Base-by-base conservation (phyloP, 441 rosid species). In the Eruca vesicaria region DNA sequence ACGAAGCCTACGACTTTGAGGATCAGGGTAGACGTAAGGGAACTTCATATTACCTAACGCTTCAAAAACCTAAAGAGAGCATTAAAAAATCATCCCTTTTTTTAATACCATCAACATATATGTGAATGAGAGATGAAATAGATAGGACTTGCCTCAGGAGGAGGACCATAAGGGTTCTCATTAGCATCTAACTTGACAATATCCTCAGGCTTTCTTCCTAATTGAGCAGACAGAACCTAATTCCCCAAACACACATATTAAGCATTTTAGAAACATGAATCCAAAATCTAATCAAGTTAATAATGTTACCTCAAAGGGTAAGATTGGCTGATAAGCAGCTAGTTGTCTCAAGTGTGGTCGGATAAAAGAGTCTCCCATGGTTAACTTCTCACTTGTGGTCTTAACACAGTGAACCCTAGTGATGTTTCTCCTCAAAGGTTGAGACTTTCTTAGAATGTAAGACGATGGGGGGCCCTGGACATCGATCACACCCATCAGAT, bases 81-180 rank as follows among this genome's bases (percentile, higher is more conserved):
- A 66, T 60, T 20, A 52, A 35, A 3, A 7, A 3, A 26, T 19
- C 8, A 66, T 31, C 26, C 50, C 14, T 21, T 36, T 36, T 3
- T 3, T 12, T 29, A 0, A 14, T 55, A 28, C 5, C 63, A n/a
- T 38, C 12, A 56, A 56, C 59, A 74, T 31, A 4, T 50, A 9
- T 16, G 56, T 50, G 62, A 33, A 12, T 33, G 48, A 64, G 52
- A 15, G 48, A 41, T 45, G 12, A 61, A 52, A 68, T 7, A 18
- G 3, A 31, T 7, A 18, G 2, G 26, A 80, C 94, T 85, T 90
- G 88, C 96, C 96, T 92, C 97, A 2, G 99, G 97, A 74, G 99
- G 99, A 63, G 98, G 99, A 75, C 99, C 98, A 79, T 95, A 93
- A 5, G 99, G 99, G 74, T 93, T 93, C 85, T 96, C 99, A 81